Percentiles rank a stretch among this genome's conserved stretches.
Conservation (phyloP, 768 basidiomycete species). For the Termitomyces sp. region DNA sequence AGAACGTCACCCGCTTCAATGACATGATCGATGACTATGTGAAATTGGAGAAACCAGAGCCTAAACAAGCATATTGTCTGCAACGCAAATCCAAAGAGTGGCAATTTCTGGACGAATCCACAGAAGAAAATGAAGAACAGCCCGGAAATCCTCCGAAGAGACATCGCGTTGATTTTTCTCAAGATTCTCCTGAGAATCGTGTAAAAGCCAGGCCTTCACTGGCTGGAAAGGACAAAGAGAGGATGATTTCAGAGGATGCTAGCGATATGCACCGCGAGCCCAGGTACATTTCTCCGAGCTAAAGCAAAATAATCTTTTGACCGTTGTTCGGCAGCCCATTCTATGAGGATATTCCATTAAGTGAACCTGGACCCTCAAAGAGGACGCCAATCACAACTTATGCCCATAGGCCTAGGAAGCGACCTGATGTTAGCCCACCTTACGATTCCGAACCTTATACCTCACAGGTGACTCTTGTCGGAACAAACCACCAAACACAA, state of each 20-base stretch:
- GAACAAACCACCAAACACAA: neutral
- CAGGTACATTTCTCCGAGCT: neutral
- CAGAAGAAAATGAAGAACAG: neutral
- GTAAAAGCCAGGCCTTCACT: neutral
- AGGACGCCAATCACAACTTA: neutral
- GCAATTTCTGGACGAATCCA: neutral
- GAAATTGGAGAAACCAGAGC: conserved; percentile 15
- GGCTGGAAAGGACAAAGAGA: conserved; percentile 4
- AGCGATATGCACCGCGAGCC: neutral
- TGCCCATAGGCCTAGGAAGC: neutral
- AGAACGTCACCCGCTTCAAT: conserved; percentile 26
- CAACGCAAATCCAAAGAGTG: conserved; percentile 11
- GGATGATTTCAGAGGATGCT: neutral
- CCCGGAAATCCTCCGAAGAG: neutral
- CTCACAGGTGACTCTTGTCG: conserved; percentile 13
- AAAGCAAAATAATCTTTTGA: neutral
- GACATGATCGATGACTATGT: conserved; percentile 25
- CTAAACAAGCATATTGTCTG: conserved; percentile 20
- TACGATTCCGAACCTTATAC: conserved; percentile 4
- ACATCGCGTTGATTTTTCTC: neutral
- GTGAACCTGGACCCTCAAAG: conserved; percentile 3
- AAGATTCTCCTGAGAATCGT: neutral
- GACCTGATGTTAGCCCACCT: neutral
- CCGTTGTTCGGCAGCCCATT: neutral
- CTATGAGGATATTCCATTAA: neutral